Percentiles rank a stretch among this genome's conserved stretches.
Evolutionary conservation across 768 basidiomycete genomes (phyloP).

Genomic region (Suillus cothurnatus): DNA sequence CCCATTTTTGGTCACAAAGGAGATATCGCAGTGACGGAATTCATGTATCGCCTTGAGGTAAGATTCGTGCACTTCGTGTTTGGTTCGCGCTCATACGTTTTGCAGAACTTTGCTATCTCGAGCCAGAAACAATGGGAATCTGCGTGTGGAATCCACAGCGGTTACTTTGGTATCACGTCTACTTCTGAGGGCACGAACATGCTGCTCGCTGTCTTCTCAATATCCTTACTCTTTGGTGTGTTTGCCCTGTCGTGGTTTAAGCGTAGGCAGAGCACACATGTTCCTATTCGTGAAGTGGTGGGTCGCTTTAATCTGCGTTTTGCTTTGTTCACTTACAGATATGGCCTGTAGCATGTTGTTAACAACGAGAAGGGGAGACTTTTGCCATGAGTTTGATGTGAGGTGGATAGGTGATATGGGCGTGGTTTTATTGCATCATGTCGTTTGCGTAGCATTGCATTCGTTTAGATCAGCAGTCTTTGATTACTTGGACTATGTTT

Average conservation of each 20-base stretch:
- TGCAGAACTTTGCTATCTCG: slow-evolving; percentile 40
- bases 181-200: slow-evolving; percentile 7
- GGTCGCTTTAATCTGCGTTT: not conserved
- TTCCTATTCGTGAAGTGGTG: slow-evolving; percentile 17
- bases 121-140: slow-evolving; percentile 43
- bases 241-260: slow-evolving; percentile 20
- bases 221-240: slow-evolving; percentile 16
- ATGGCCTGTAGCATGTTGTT: not conserved
- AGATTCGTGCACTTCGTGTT: slow-evolving; percentile 12
- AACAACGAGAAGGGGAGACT: slow-evolving; percentile 27
- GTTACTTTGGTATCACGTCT: slow-evolving; percentile 19
- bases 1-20: slow-evolving; percentile 72
- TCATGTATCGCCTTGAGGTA: slow-evolving; percentile 80
- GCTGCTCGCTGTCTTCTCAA: slow-evolving; percentile 8
- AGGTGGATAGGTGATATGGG: not conserved
- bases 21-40: slow-evolving; percentile 78
- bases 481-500: not conserved
- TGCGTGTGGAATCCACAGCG: slow-evolving; percentile 35
- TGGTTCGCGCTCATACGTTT: slow-evolving; percentile 3
- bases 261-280: slow-evolving; percentile 15
- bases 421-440: not conserved
- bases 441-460: not conserved
- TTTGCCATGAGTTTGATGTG: slow-evolving; percentile 20
- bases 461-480: not conserved
- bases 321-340: not conserved